phyloP scores from a whole-genome alignment of 2,329 filamentous ascomycete species.

The Raffaelea arxii region DNA sequence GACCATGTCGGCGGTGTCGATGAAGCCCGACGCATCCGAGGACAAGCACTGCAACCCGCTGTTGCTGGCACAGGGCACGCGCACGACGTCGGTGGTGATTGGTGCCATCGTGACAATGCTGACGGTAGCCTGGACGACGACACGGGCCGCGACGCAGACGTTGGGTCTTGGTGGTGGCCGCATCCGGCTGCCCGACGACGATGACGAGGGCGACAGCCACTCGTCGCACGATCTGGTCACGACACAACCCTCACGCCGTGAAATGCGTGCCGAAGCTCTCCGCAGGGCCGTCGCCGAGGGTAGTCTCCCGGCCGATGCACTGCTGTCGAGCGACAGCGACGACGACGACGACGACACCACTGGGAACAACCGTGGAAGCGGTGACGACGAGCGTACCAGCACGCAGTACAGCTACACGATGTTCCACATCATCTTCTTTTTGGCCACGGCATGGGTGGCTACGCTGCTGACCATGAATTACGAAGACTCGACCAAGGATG shows the following conservation, averaged over 20 bases:
- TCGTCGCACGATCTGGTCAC: slow-evolving; percentile 67
- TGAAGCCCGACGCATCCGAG: slow-evolving; percentile 93
- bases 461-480: slow-evolving; percentile 75
- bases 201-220: slow-evolving; percentile 25
- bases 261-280: slow-evolving; percentile 88
- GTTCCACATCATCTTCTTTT: slow-evolving; percentile 96
- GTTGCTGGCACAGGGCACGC: slow-evolving; percentile 72
- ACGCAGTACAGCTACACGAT: slow-evolving; percentile 95
- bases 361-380: slow-evolving; percentile 49
- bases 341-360: slow-evolving; percentile 58
- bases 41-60: slow-evolving; percentile 90
- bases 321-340: slow-evolving; percentile 64
- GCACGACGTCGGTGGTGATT: slow-evolving; percentile 82
- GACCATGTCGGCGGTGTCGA: slow-evolving; percentile 94
- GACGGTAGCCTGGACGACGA: slow-evolving; percentile 95
- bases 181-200: slow-evolving; percentile 58
- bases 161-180: slow-evolving; percentile 62
- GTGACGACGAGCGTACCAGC: slow-evolving; percentile 78
- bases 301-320: slow-evolving; percentile 79
- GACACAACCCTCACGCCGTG: slow-evolving; percentile 73
- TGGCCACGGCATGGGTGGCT: slow-evolving; percentile 92
- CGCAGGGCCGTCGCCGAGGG: slow-evolving; percentile 88
- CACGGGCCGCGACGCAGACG: slow-evolving; percentile 85
- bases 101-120: slow-evolving; percentile 94
- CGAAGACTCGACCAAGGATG: slow-evolving; percentile 50